Percentiles rank a stretch among this genome's conserved stretches.
phyloP scores from a whole-genome alignment of 2,329 filamentous ascomycete genomes.

The Penicillium sp. region DNA sequence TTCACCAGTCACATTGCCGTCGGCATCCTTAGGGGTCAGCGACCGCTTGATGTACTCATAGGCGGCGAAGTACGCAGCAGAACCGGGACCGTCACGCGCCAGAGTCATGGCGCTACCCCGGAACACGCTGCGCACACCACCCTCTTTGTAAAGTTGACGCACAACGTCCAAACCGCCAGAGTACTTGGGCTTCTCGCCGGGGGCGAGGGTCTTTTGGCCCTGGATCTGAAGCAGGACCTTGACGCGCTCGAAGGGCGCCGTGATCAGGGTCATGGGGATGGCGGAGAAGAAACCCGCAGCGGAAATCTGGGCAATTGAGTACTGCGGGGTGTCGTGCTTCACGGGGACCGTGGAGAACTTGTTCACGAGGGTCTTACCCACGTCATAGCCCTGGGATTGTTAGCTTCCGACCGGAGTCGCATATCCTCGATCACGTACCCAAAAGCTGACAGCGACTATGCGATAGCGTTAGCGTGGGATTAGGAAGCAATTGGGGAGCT shows the following conservation, averaged over 20 bases:
- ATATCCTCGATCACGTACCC: conserved; percentile 45
- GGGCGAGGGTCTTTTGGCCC: conserved; percentile 79
- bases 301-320: conserved; percentile 83
- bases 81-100: conserved; percentile 88
- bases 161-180: conserved; percentile 86
- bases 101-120: conserved; percentile 87
- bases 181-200: conserved; percentile 92
- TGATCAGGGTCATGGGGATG: conserved; percentile 95
- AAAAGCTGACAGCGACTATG: conserved; percentile 67
- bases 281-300: conserved; percentile 96
- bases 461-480: conserved; percentile 2
- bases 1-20: conserved; percentile 72
- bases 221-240: conserved; percentile 98
- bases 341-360: conserved; percentile 63
- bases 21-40: conserved; percentile 78
- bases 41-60: conserved; percentile 94
- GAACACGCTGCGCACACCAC: conserved; percentile 89
- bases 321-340: conserved; percentile 63
- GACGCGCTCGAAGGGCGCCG: conserved; percentile 97
- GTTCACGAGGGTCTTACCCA: conserved; percentile 86
- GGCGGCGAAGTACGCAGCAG: conserved; percentile 92
- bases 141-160: conserved; percentile 86
- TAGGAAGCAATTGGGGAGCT: not conserved
- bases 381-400: conserved; percentile 79
- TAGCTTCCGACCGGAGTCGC: conserved; percentile 14